Conservation (phyloP, 805 yeast genomes). For the Starmerella floricola region DNA sequence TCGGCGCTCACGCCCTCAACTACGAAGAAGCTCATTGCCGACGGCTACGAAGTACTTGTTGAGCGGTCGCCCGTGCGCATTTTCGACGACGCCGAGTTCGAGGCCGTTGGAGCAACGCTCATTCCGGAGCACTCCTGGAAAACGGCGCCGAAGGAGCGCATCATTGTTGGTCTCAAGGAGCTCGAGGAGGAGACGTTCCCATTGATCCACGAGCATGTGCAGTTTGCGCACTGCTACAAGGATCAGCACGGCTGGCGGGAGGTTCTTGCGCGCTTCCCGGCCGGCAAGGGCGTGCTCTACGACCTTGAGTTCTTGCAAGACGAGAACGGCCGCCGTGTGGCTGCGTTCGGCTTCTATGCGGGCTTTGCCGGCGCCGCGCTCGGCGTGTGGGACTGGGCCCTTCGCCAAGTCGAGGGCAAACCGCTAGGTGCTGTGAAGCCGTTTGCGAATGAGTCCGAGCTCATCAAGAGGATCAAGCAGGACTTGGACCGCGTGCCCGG, state of each 20-base stretch:
- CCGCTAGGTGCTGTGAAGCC: conserved; percentile 73
- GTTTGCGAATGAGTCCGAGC: conserved; percentile 63
- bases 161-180: conserved; percentile 89
- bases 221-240: conserved; percentile 97
- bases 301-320: conserved; percentile 92
- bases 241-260: conserved; percentile 96
- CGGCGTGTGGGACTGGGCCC: conserved; percentile 89
- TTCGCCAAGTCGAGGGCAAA: conserved; percentile 55
- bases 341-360: conserved; percentile 98
- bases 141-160: conserved; percentile 76
- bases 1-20: conserved; percentile 93
- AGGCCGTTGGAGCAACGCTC: conserved; percentile 63
- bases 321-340: conserved; percentile 94
- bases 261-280: conserved; percentile 77
- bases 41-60: conserved; percentile 74
- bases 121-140: conserved; percentile 94
- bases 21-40: conserved; percentile 57
- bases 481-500: conserved; percentile 41
- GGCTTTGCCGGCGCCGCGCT: conserved; percentile 99
- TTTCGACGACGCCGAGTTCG: conserved; percentile 65
- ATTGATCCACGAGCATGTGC: conserved; percentile 87
- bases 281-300: conserved; percentile 80
- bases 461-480: conserved; percentile 58
- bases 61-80: conserved; percentile 80
- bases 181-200: conserved; percentile 91